These are phyloP conservation scores for Boletus fagicola DNA, from an alignment of 768 basidiomycete species.

Conservation along the genomic window DNA sequence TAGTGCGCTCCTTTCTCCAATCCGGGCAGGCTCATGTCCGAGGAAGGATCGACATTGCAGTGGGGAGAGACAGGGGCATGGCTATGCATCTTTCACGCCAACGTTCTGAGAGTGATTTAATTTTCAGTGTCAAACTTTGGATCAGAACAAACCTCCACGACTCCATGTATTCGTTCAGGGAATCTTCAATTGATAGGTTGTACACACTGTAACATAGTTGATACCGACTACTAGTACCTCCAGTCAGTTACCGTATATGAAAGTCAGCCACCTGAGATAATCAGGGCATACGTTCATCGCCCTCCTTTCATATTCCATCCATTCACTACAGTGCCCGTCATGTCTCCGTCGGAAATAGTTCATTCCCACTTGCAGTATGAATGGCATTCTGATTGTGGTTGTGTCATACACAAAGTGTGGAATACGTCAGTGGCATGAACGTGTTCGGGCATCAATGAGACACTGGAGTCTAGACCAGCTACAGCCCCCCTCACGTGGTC, in stretches of 20 bases:
- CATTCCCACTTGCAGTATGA: no score
- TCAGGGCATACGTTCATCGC: background rate
- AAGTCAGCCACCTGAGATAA: no score
- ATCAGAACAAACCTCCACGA: background rate
- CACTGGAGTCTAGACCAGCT: no score
- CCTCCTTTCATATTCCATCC: no score
- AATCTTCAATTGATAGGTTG: background rate
- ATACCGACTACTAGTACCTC: no score
- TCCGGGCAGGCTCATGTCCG: background rate
- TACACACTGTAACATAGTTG: no score
- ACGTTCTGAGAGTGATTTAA: background rate
- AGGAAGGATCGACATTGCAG: background rate
- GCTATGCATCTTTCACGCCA: background rate
- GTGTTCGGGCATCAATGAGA: no score
- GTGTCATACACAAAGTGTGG: no score
- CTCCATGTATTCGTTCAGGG: background rate
- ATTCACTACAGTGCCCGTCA: no score
- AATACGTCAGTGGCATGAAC: no score
- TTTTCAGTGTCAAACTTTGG: background rate
- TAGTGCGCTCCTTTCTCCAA: background rate
- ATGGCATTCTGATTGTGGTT: no score
- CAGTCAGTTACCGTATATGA: no score
- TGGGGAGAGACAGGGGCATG: background rate
- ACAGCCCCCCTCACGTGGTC: background rate
- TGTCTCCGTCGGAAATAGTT: background rate